A percentile compares a stretch with the other conserved stretches of the same genome.
Conservation (phyloP, 2,329 filamentous ascomycete species). For the Fusarium torulosum region DNA sequence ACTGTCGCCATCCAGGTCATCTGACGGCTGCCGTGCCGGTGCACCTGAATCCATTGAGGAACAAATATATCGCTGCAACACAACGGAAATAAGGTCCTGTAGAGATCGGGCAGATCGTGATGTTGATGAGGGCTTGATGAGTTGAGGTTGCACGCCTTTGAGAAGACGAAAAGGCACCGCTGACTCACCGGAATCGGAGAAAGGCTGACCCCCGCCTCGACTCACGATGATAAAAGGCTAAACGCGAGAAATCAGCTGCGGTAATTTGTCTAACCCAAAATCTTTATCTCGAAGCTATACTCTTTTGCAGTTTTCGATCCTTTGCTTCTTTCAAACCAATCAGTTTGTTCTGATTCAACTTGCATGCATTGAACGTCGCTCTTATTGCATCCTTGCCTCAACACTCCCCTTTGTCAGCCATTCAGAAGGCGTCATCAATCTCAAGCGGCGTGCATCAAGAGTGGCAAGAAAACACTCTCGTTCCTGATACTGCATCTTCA, state of each 20-base stretch:
- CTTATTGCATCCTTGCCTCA: not conserved
- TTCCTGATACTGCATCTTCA: too few relatives aligned
- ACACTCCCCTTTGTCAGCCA: not conserved
- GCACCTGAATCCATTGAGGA: not conserved
- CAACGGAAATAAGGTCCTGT: rapidly evolving
- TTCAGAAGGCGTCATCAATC: too few relatives aligned
- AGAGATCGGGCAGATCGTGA: not conserved
- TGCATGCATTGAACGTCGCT: not conserved
- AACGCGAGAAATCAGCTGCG: not conserved
- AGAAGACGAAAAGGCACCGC: constrained; percentile 4
- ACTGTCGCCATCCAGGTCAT: constrained; percentile 34
- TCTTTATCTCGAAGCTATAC: not conserved
- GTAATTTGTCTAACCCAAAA: not conserved
- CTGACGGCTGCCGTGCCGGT: not conserved
- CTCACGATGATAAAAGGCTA: not conserved
- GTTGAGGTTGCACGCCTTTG: constrained; percentile 9
- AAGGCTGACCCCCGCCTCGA: constrained; percentile 19
- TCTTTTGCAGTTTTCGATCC: not conserved
- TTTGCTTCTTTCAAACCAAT: not conserved
- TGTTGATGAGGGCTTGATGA: constrained; percentile 1
- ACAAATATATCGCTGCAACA: not conserved
- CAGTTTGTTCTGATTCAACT: not conserved
- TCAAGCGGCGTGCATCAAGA: too few relatives aligned
- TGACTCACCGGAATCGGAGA: constrained; percentile 36
- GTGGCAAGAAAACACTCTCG: too few relatives aligned